These are phyloP conservation scores for Pichia sp. DNA, from an alignment of 1,139 yeast genomes.

Conservation along the genomic window DNA sequence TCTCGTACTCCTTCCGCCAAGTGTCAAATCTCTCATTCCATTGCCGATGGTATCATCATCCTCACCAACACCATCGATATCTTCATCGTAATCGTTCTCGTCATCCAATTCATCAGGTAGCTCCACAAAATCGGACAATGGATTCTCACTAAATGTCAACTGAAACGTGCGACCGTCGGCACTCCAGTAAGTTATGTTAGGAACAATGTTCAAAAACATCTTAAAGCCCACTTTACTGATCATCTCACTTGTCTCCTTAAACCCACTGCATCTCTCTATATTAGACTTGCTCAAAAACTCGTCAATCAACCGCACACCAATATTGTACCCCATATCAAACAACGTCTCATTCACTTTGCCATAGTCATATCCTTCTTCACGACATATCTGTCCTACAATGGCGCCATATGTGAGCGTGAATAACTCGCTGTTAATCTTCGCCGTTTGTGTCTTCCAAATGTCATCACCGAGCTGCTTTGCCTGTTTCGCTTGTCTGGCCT, in stretches of 20 bases:
- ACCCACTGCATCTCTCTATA: slow-evolving; percentile 68
- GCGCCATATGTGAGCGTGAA: slow-evolving; percentile 93
- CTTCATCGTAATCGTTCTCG: slow-evolving; percentile 1
- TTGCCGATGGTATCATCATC: slow-evolving; percentile 3
- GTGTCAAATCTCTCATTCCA: not conserved
- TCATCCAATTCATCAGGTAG: slow-evolving; percentile 49
- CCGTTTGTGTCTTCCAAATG: slow-evolving; percentile 84
- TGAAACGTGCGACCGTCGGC: slow-evolving; percentile 69
- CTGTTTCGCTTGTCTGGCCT: slow-evolving; percentile 3
- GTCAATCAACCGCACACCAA: slow-evolving; percentile 85
- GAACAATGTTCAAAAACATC: slow-evolving; percentile 77
- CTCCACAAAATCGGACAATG: slow-evolving; percentile 92
- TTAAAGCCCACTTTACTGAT: slow-evolving; percentile 84
- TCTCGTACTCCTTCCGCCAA: slow-evolving; percentile 28
- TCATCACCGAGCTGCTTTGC: slow-evolving; percentile 68
- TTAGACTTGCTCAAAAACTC: slow-evolving; percentile 89
- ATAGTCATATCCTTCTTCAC: slow-evolving; percentile 74
- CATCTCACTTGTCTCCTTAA: slow-evolving; percentile 84
- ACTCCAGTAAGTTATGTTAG: slow-evolving; percentile 65
- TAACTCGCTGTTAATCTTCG: slow-evolving; percentile 86
- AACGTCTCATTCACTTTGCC: slow-evolving; percentile 73
- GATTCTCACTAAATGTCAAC: slow-evolving; percentile 73
- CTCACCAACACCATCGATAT: not conserved
- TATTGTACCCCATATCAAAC: slow-evolving; percentile 92
- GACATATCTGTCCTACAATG: slow-evolving; percentile 86